These are phyloP conservation scores for Clathrus columnatus DNA, from an alignment of 768 basidiomycete species.

Conservation along the genomic window DNA sequence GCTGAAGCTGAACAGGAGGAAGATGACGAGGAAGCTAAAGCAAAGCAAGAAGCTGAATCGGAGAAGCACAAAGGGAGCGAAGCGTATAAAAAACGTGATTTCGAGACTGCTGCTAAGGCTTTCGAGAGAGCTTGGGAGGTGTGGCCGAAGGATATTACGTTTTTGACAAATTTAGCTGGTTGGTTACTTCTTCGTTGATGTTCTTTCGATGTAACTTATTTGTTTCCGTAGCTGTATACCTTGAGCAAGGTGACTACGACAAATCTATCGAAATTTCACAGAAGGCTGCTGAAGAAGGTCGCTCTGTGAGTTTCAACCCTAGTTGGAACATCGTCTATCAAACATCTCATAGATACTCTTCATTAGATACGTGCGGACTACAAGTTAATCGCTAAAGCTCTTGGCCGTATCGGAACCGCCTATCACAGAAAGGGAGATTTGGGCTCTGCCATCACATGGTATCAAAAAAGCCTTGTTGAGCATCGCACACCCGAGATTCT, in stretches of 20 bases:
- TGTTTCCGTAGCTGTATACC: slow-evolving; percentile 63
- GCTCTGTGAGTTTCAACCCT: slow-evolving; percentile 46
- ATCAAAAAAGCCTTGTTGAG: slow-evolving; percentile 88
- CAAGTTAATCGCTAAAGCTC: slow-evolving; percentile 91
- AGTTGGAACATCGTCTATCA: background rate
- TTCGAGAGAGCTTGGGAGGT: slow-evolving; percentile 88
- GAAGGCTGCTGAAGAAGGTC: slow-evolving; percentile 94
- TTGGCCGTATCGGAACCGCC: slow-evolving; percentile 81
- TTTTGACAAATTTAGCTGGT: slow-evolving; percentile 87
- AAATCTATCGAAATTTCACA: slow-evolving; percentile 86
- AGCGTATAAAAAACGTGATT: slow-evolving; percentile 80
- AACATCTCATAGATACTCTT: background rate
- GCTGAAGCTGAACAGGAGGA: slow-evolving; percentile 34
- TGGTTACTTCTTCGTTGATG: slow-evolving; percentile 14
- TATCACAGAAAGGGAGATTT: slow-evolving; percentile 77
- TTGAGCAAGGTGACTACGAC: slow-evolving; percentile 89
- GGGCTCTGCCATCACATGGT: slow-evolving; percentile 76
- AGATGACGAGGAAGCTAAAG: slow-evolving; percentile 60
- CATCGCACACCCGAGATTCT: slow-evolving; percentile 93
- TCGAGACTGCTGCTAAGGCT: slow-evolving; percentile 63
- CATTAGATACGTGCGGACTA: slow-evolving; percentile 78
- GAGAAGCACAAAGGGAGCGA: slow-evolving; percentile 72
- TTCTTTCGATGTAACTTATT: slow-evolving; percentile 7
- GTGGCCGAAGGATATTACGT: slow-evolving; percentile 90
- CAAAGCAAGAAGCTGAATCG: slow-evolving; percentile 69